Evolutionary conservation across 2,329 filamentous ascomycete species (phyloP).

Genomic region (Ciborinia camelliae): DNA sequence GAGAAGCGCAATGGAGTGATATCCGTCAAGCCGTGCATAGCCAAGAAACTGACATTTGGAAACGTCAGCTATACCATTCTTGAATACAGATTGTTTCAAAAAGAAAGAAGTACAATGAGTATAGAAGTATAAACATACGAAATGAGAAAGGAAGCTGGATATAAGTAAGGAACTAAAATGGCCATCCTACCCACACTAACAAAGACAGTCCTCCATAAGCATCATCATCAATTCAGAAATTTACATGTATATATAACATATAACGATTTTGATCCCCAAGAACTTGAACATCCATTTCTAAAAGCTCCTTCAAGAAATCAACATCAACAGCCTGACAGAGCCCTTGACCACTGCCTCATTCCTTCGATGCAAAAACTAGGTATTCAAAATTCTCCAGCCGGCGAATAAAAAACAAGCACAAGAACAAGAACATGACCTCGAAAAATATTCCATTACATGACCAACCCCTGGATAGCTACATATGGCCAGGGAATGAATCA

Average conservation of each 20-base stretch:
- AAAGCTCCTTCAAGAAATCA: slow-evolving; percentile 35
- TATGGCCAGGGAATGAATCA: slow-evolving; percentile 47
- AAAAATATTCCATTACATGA: slow-evolving; percentile 33
- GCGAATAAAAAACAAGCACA: too few relatives aligned
- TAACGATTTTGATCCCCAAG: slow-evolving; percentile 28
- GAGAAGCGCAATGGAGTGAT: slow-evolving; percentile 46
- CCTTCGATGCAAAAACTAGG: slow-evolving; percentile 43
- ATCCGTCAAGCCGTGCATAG: slow-evolving; percentile 38
- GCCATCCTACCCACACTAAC: slow-evolving; percentile 22
- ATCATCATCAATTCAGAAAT: slow-evolving; percentile 28
- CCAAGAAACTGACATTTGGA: too few relatives aligned
- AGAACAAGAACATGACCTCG: slow-evolving; percentile 42
- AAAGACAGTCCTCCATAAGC: slow-evolving; percentile 38
- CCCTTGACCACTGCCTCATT: slow-evolving; percentile 34
- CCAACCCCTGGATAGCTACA: slow-evolving; percentile 50
- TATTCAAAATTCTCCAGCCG: slow-evolving; percentile 40
- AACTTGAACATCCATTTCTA: slow-evolving; percentile 34
- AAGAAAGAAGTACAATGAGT: too few relatives aligned
- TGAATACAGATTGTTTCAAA: too few relatives aligned
- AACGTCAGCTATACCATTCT: too few relatives aligned
- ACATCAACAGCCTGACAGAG: slow-evolving; percentile 36
- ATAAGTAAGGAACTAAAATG: background rate
- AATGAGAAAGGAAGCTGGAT: too few relatives aligned
- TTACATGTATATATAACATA: too few relatives aligned
- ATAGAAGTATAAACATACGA: too few relatives aligned